These are phyloP conservation scores for Ilyonectria destructans DNA, from an alignment of 2,329 filamentous ascomycete species.

Conservation along the genomic window DNA sequence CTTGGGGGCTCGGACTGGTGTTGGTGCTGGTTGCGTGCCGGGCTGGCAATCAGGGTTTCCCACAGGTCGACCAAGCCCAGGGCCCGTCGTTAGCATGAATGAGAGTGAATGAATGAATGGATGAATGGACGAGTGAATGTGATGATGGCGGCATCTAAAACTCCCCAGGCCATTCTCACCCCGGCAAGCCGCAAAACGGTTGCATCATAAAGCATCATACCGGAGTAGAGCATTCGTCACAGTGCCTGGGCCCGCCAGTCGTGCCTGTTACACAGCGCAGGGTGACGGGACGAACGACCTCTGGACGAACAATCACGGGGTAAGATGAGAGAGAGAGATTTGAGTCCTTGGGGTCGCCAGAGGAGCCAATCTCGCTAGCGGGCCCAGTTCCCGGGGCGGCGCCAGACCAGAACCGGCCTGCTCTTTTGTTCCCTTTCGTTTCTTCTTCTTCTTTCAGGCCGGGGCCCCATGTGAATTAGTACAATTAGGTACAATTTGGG, in stretches of 20 bases:
- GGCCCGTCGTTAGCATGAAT: conserved; percentile 21
- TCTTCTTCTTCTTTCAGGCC: conserved; percentile 26
- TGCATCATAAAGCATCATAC: not conserved
- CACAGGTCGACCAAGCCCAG: conserved; percentile 15
- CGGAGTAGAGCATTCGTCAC: not conserved
- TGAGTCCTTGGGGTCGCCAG: not conserved
- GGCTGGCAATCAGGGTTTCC: conserved; percentile 20
- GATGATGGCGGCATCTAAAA: not conserved
- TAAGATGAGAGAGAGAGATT: not conserved
- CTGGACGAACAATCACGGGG: not conserved
- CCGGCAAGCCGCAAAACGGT: not conserved
- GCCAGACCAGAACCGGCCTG: conserved; percentile 8
- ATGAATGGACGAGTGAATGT: conserved; percentile 10
- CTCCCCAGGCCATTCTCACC: not conserved
- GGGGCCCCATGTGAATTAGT: conserved; percentile 13
- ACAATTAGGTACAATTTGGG: conserved; percentile 21
- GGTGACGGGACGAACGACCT: not conserved
- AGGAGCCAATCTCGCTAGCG: conserved; percentile 32
- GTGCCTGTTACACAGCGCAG: conserved; percentile 2
- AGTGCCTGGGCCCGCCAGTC: conserved; percentile 1
- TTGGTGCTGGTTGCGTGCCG: conserved; percentile 20
- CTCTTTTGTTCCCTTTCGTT: conserved; percentile 29
- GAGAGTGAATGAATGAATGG: conserved; percentile 5
- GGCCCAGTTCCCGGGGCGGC: conserved; percentile 19
- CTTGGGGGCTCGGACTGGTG: conserved; percentile 33